Evolutionary conservation across 2,329 filamentous ascomycete species (phyloP), one percentile per base, ranked within the genome.

Genomic region (Colletotrichum liaoningense): DNA sequence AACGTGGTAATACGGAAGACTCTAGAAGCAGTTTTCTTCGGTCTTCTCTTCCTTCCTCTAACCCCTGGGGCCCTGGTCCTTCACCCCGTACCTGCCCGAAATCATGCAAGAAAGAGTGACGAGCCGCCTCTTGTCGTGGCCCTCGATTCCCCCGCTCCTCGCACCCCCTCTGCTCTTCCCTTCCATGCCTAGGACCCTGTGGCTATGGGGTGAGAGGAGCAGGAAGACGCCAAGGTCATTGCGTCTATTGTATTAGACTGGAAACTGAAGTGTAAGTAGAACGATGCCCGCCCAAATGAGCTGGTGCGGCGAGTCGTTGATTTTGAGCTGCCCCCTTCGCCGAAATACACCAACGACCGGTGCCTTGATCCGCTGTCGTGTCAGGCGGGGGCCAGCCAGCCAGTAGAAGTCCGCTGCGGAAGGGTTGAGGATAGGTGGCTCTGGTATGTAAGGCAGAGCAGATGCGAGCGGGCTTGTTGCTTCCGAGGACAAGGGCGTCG

Each of bases 281-380:
- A n/a, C n/a, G 52, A 33, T 28, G 59, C 67, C 19, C 19, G 7
- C 16, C 14, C 19, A 46, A 3, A 16, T 9, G 42, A 9, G 42
- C 42, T 9, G n/a, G 12, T 35, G 63, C 54, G 54, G 26, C 38
- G 56, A 55, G 52, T 63, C 42, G 70, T 72, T 28, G 26, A 22
- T 42, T 69, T 59, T 69, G 66, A 42, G 59, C 59, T 69, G 28
- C 33, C 49, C 26, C 14, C 35, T 42, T 38, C 22, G 24, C 57
- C 57, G 52, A 46, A 63, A 63, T 65, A 42, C 42, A 22, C 42
- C 42, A 9, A 30, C 8, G 30, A 30, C 5, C 9, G 58, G 26
- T 49, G 30, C 35, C 14, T 46, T 49, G 56, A n/a, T 22, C 28
- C 54, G 54, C 16, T 54, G 28, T 24, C 16, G 28, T 59, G 38